A percentile compares a stretch with the other conserved stretches of the same genome.
These are phyloP conservation scores for Aspergillus spinulosporus DNA, from an alignment of 2,329 filamentous ascomycete species.

Conservation along the genomic window DNA sequence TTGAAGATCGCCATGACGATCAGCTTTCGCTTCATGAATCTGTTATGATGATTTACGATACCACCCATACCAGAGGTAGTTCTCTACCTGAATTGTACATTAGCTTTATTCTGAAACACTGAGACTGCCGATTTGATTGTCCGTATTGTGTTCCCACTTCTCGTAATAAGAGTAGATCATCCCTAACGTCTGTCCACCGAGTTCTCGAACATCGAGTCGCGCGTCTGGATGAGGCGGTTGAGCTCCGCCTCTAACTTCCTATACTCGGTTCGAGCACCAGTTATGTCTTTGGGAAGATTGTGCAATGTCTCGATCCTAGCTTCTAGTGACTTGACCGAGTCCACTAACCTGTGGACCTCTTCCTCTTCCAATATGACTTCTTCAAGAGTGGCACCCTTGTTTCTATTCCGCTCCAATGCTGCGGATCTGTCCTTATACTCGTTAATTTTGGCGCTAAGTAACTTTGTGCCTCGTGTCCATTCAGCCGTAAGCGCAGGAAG, in stretches of 20 bases:
- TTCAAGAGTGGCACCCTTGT: slow-evolving; percentile 41
- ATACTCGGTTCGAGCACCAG: slow-evolving; percentile 69
- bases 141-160: background rate
- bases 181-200: slow-evolving; percentile 54
- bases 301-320: slow-evolving; percentile 67
- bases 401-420: slow-evolving; percentile 38
- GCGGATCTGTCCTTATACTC: slow-evolving; percentile 63
- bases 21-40: slow-evolving; percentile 3
- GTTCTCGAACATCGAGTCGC: slow-evolving; percentile 74
- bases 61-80: slow-evolving; percentile 18
- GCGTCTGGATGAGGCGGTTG: slow-evolving; percentile 57
- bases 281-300: slow-evolving; percentile 69
- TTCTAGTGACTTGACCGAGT: slow-evolving; percentile 65
- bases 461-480: slow-evolving; percentile 68
- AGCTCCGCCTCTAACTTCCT: slow-evolving; percentile 67
- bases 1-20: background rate
- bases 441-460: slow-evolving; percentile 64
- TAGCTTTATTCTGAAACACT: background rate
- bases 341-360: slow-evolving; percentile 58
- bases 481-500: slow-evolving; percentile 72
- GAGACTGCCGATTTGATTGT: background rate
- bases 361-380: slow-evolving; percentile 61
- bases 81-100: slow-evolving; percentile 7
- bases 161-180: background rate
- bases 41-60: slow-evolving; percentile 30